phyloP scores from a whole-genome alignment of 2,329 filamentous ascomycete genomes.

The Fusarium sterilihyphosum region DNA sequence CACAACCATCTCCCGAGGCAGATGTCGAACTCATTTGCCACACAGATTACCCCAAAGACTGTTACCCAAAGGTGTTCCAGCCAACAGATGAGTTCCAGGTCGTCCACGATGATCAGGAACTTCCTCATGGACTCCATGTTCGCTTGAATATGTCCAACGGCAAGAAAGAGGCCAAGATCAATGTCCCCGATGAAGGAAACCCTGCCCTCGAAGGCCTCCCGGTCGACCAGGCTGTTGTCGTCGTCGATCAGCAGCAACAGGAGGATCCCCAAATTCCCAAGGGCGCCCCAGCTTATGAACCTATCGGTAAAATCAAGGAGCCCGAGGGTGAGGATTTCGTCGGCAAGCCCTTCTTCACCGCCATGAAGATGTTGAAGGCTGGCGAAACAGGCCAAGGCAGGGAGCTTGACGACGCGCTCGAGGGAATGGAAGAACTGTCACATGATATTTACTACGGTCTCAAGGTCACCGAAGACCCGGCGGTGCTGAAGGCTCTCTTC shows the following conservation, averaged over 20 bases:
- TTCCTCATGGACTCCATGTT: constrained; percentile 73
- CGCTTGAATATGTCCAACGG: constrained; percentile 73
- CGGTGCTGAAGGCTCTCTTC: constrained; percentile 64
- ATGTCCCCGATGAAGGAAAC: constrained; percentile 64
- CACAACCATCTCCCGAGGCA: constrained; percentile 47
- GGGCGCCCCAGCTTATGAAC: constrained; percentile 66
- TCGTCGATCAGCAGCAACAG: constrained; percentile 60
- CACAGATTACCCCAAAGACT: constrained; percentile 66
- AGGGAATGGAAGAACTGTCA: constrained; percentile 69
- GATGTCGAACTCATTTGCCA: constrained; percentile 72
- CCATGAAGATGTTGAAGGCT: constrained; percentile 61
- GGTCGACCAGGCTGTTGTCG: constrained; percentile 62
- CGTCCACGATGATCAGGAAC: constrained; percentile 71
- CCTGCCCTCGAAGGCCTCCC: constrained; percentile 61
- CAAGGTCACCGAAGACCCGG: constrained; percentile 66
- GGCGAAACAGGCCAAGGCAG: constrained; percentile 46
- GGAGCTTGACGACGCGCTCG: constrained; percentile 61
- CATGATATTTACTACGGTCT: constrained; percentile 77
- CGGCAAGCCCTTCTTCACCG: constrained; percentile 50
- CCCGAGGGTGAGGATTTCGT: constrained; percentile 49
- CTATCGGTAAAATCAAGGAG: constrained; percentile 66
- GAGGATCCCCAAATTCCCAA: constrained; percentile 52
- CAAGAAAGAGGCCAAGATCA: constrained; percentile 72
- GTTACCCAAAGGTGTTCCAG: constrained; percentile 72
- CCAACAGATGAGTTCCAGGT: constrained; percentile 72